These are phyloP conservation scores for Mycocentrospora acerina DNA, from an alignment of 2,329 filamentous ascomycete species.

Conservation along the genomic window DNA sequence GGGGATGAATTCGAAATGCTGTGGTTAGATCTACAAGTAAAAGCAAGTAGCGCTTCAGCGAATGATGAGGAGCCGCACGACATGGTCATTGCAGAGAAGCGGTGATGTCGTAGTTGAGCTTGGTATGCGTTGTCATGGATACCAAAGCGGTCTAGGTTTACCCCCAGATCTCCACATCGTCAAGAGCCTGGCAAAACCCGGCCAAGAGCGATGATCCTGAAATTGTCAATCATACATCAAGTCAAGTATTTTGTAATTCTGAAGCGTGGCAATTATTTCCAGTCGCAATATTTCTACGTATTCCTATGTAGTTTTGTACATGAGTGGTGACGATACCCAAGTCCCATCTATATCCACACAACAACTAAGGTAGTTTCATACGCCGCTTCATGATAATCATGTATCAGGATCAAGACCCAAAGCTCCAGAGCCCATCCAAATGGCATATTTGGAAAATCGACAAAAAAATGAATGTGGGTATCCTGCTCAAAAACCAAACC, in stretches of 20 bases:
- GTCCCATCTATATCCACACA: not conserved
- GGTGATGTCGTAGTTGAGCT: slow-evolving; percentile 33
- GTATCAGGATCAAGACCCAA: not conserved
- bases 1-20: not conserved
- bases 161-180: slow-evolving; percentile 13
- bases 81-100: slow-evolving; percentile 20
- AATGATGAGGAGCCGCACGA: slow-evolving; percentile 10
- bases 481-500: slow-evolving; percentile 10
- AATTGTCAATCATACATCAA: not conserved
- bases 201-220: not conserved
- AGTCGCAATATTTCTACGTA: too few relatives aligned
- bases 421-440: not conserved
- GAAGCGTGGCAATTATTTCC: too few relatives aligned
- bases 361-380: not conserved
- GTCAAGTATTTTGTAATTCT: not conserved
- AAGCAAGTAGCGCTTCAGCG: slow-evolving; percentile 6
- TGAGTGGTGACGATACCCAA: slow-evolving; percentile 4
- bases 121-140: slow-evolving; percentile 23
- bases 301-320: slow-evolving; percentile 1
- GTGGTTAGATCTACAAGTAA: not conserved
- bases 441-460: not conserved
- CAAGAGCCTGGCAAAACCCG: too few relatives aligned
- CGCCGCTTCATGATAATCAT: not conserved
- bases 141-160: slow-evolving; percentile 23
- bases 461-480: slow-evolving; percentile 19